A percentile compares a stretch with the other conserved stretches of the same genome.
Conservation (phyloP, 805 yeast genomes). For the Hanseniaspora nectarophila region DNA sequence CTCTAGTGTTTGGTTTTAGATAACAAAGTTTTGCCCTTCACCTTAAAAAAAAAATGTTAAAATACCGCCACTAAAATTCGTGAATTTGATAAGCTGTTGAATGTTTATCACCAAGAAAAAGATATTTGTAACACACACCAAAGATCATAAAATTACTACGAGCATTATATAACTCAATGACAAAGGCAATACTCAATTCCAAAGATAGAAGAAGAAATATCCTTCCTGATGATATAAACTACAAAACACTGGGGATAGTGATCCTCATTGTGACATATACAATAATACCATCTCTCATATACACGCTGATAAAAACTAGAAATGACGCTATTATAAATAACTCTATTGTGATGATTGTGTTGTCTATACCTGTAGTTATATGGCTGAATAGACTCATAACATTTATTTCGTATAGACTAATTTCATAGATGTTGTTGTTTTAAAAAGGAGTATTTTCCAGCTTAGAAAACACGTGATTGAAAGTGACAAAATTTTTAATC, state of each 20-base stretch:
- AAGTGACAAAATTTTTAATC: neutral
- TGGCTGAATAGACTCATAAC: constrained; percentile 7
- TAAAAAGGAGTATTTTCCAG: neutral
- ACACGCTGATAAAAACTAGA: neutral
- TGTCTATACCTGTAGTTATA: neutral
- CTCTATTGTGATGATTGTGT: neutral
- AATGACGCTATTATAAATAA: neutral
- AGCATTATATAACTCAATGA: neutral
- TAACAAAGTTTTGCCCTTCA: too few species aligned
- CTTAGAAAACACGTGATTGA: neutral
- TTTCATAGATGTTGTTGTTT: neutral
- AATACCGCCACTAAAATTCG: too few species aligned
- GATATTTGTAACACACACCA: too few species aligned
- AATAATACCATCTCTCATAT: constrained; percentile 3
- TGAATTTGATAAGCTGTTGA: too few species aligned
- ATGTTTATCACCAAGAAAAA: too few species aligned
- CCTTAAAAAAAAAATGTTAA: too few species aligned
- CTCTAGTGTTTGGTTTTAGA: neutral
- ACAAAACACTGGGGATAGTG: neutral
- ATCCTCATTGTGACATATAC: neutral
- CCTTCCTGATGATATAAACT: neutral
- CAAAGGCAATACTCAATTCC: neutral
- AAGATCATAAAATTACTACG: too few species aligned
- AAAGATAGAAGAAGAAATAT: neutral
- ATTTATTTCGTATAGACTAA: constrained; percentile 2